phyloP scores from a whole-genome alignment of 1,139 yeast species.

The Geotrichum carabidarum region DNA sequence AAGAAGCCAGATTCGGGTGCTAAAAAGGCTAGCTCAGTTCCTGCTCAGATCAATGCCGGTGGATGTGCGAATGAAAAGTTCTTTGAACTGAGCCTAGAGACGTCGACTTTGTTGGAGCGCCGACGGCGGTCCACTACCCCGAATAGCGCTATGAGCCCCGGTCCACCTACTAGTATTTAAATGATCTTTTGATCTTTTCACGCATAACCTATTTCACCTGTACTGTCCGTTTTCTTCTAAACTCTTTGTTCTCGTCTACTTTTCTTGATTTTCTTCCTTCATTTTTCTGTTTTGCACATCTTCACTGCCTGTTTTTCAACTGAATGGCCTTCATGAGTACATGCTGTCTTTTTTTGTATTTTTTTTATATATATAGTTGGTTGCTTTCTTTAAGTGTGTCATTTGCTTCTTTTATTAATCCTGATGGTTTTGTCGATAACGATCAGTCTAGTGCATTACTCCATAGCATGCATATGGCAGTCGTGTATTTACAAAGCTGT shows the following conservation, averaged over 20 bases:
- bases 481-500: no score
- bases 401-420: no score
- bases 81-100: slow-evolving; percentile 19
- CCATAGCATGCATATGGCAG: no score
- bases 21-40: not conserved
- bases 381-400: not conserved
- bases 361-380: not conserved
- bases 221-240: not conserved
- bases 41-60: slow-evolving; percentile 6
- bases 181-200: not conserved
- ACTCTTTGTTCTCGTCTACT: no score
- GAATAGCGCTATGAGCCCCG: not conserved
- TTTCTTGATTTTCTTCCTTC: not conserved
- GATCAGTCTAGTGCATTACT: no score
- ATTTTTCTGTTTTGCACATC: not conserved
- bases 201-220: no score
- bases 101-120: slow-evolving; percentile 19
- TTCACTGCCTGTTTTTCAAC: not conserved
- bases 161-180: not conserved
- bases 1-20: not conserved
- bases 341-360: not conserved
- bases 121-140: slow-evolving; percentile 14
- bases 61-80: slow-evolving; percentile 11
- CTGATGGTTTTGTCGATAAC: no score
- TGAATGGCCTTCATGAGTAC: not conserved